Percentiles rank a stretch among this genome's conserved stretches.
phyloP scores from a whole-genome alignment of 1,139 yeast species.

The Zhuliangozyma parablackwelliae region DNA sequence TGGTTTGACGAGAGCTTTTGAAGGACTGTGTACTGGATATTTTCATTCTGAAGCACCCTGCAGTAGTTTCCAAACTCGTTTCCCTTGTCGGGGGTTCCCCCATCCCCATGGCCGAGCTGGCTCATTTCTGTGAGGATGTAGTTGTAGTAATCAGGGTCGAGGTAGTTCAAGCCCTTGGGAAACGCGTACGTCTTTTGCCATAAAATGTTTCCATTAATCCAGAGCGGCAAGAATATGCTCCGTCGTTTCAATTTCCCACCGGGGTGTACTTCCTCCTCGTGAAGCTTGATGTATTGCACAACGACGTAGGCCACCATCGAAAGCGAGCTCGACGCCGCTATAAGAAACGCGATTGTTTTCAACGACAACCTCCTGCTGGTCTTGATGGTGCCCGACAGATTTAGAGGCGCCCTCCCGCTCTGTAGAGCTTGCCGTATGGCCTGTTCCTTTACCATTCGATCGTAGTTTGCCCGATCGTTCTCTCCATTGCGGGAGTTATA shows the following conservation, averaged over 20 bases:
- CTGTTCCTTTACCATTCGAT: slow-evolving; percentile 11
- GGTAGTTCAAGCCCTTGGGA: slow-evolving; percentile 22
- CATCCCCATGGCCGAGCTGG: slow-evolving; percentile 5
- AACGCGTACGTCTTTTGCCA: slow-evolving; percentile 16
- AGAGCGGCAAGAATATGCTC: slow-evolving; percentile 26
- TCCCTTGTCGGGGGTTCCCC: not conserved
- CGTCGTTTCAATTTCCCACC: slow-evolving; percentile 4
- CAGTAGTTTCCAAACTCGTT: slow-evolving; percentile 12
- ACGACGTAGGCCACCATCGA: slow-evolving; percentile 23
- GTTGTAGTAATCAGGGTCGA: slow-evolving; percentile 20
- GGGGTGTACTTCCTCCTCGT: slow-evolving; percentile 7
- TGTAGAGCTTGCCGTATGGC: not conserved
- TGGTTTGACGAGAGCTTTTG: slow-evolving; percentile 22
- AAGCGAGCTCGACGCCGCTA: slow-evolving; percentile 20
- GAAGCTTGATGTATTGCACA: slow-evolving; percentile 17
- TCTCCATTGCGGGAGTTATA: slow-evolving; percentile 3
- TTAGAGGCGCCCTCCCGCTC: not conserved
- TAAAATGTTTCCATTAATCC: slow-evolving; percentile 28
- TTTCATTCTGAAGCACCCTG: slow-evolving; percentile 14
- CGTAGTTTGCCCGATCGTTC: slow-evolving; percentile 11
- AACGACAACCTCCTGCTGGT: slow-evolving; percentile 13
- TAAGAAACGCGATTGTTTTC: slow-evolving; percentile 18
- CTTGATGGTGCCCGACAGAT: too few species aligned
- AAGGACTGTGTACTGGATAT: slow-evolving; percentile 26
- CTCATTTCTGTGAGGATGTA: slow-evolving; percentile 14